Percentiles rank a stretch among this genome's conserved stretches.
phyloP scores from a whole-genome alignment of 2,329 filamentous ascomycete species.

The Verticillium klebahnii region DNA sequence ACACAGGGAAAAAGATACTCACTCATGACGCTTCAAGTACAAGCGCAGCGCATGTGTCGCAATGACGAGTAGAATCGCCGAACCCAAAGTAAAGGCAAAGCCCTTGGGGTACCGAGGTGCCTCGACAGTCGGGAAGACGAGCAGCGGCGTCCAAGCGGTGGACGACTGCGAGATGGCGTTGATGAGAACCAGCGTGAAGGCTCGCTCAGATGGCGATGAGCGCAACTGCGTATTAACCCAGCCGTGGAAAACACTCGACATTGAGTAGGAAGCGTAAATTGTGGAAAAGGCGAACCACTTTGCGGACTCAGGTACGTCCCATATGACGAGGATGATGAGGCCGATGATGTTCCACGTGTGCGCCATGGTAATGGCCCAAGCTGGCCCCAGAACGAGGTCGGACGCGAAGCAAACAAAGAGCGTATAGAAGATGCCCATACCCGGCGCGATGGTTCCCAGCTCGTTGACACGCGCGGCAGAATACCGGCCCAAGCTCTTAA shows the following conservation, averaged over 20 bases:
- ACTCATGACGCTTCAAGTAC: conserved; percentile 18
- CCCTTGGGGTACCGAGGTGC: conserved; percentile 37
- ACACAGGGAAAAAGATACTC: conserved; percentile 1
- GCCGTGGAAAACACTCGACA: conserved; percentile 51
- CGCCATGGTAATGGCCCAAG: conserved; percentile 49
- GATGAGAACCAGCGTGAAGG: conserved; percentile 45
- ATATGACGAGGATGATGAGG: conserved; percentile 47
- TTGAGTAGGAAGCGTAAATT: conserved; percentile 42
- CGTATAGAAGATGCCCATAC: conserved; percentile 51
- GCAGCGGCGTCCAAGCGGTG: conserved; percentile 50
- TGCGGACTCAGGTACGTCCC: conserved; percentile 50
- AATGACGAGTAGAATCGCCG: conserved; percentile 24
- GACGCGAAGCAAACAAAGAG: conserved; percentile 50
- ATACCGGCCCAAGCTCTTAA: conserved; percentile 49
- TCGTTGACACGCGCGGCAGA: conserved; percentile 42
- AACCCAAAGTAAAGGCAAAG: conserved; percentile 29
- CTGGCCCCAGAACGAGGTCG: conserved; percentile 46
- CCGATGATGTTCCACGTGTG: conserved; percentile 47
- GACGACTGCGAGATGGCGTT: conserved; percentile 50
- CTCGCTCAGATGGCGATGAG: conserved; percentile 39
- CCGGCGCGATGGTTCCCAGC: conserved; percentile 46
- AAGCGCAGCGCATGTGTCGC: conserved; percentile 17
- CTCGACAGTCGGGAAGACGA: conserved; percentile 44
- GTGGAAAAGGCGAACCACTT: conserved; percentile 49
- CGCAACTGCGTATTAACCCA: conserved; percentile 49